Evolutionary conservation across 805 yeast genomes (phyloP).

Genomic region (Starmerella sp.): DNA sequence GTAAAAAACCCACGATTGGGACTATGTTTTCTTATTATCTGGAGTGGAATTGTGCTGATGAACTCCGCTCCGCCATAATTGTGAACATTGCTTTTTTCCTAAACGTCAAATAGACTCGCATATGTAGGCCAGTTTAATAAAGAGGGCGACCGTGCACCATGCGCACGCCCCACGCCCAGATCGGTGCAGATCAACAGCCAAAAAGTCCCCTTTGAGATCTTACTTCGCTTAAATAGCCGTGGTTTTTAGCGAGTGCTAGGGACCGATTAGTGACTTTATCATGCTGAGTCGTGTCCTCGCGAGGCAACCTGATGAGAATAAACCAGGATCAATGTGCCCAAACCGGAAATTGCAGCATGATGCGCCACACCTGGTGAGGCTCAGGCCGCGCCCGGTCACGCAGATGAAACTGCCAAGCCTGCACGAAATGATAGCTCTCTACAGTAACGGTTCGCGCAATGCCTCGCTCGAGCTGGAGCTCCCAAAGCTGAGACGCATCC

Average conservation of each 20-base stretch:
- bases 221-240: neutral
- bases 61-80: too few species aligned
- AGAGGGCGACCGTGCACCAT: neutral
- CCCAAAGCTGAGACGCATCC: neutral
- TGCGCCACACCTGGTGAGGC: neutral
- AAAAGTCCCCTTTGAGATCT: neutral
- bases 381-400: neutral
- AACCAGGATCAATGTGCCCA: neutral
- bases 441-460: neutral
- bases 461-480: neutral
- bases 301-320: neutral
- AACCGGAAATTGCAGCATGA: neutral
- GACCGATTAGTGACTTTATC: neutral
- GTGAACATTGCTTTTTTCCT: too few species aligned
- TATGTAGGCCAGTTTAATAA: neutral
- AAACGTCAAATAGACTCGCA: too few species aligned
- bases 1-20: neutral
- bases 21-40: too few species aligned
- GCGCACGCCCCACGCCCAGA: neutral
- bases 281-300: neutral
- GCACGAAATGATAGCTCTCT: neutral
- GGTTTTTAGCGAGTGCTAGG: neutral
- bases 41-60: too few species aligned
- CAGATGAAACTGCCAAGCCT: neutral
- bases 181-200: slow-evolving; percentile 5